Conservation (phyloP, 2,329 filamentous ascomycete species). For the Phyllosticta citribraziliensis region DNA sequence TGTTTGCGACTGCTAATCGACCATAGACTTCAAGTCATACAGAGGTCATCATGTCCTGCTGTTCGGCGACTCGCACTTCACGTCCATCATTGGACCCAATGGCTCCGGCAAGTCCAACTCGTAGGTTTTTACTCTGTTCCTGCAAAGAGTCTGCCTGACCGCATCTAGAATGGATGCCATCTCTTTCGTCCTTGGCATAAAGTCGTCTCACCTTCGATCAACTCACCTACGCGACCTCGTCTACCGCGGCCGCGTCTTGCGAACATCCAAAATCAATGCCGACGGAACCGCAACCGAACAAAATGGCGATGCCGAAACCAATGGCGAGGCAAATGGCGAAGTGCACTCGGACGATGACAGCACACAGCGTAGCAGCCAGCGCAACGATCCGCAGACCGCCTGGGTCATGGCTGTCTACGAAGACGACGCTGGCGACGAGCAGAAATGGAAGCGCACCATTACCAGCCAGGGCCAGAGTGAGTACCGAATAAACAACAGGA, state of each 20-base stretch:
- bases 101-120: constrained; percentile 98
- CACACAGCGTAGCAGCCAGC: constrained; percentile 54
- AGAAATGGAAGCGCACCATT: constrained; percentile 92
- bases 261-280: constrained; percentile 85
- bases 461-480: constrained; percentile 82
- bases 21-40: constrained; percentile 94
- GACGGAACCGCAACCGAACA: constrained; percentile 62
- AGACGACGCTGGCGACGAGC: constrained; percentile 89
- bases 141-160: constrained; percentile 15
- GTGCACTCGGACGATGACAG: constrained; percentile 22
- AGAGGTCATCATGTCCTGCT: constrained; percentile 90
- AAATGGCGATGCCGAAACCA: constrained; percentile 34
- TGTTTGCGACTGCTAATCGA: constrained; percentile 16
- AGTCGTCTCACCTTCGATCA: constrained; percentile 94
- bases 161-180: constrained; percentile 88
- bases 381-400: constrained; percentile 77
- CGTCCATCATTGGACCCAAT: constrained; percentile 98
- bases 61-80: constrained; percentile 97
- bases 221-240: constrained; percentile 89
- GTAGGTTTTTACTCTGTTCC: constrained; percentile 41
- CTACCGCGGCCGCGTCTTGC: constrained; percentile 87
- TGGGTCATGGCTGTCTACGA: constrained; percentile 99
- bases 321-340: constrained; percentile 41
- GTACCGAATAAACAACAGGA: constrained; percentile 90
- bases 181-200: constrained; percentile 96